phyloP scores from a whole-genome alignment of 169 alveolate genomes.

The Eimeria praecox region DNA sequence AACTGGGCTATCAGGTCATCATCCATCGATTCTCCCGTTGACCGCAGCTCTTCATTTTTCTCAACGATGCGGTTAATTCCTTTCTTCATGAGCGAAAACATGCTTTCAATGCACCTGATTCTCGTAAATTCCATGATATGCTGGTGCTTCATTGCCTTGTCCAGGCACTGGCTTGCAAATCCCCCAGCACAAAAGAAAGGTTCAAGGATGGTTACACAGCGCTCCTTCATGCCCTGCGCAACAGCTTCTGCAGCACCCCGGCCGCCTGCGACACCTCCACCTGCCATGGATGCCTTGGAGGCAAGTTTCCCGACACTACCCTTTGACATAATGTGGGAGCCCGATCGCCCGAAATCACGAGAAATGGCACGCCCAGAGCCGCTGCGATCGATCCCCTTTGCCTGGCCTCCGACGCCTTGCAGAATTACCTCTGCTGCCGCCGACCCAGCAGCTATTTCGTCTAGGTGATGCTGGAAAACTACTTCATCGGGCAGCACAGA shows the following conservation, averaged over 20 bases:
- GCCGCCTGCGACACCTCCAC: not conserved
- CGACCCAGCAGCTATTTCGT: constrained; percentile 26
- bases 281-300: constrained; percentile 1
- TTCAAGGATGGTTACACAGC: constrained; percentile 90
- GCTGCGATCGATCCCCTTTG: constrained; percentile 54
- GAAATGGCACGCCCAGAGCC: not conserved
- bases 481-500: constrained; percentile 92
- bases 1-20: constrained; percentile 39
- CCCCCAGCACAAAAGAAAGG: constrained; percentile 90
- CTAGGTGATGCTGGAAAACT: constrained; percentile 61
- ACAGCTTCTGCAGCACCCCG: constrained; percentile 56
- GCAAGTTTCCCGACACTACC: constrained; percentile 7
- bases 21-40: constrained; percentile 53
- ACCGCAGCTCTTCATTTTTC: constrained; percentile 41
- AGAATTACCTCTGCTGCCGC: not conserved
- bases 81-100: constrained; percentile 92
- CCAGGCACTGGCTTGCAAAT: constrained; percentile 86
- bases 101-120: constrained; percentile 94
- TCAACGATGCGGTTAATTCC: constrained; percentile 69
- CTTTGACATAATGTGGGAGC: not conserved
- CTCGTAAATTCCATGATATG: constrained; percentile 97
- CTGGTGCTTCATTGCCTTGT: constrained; percentile 88
- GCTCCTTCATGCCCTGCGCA: constrained; percentile 70
- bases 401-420: constrained; percentile 64
- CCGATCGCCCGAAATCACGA: constrained; percentile 22